Base-by-base conservation (phyloP, 352 stramenopile species). In the Globisporangium middletonii region DNA sequence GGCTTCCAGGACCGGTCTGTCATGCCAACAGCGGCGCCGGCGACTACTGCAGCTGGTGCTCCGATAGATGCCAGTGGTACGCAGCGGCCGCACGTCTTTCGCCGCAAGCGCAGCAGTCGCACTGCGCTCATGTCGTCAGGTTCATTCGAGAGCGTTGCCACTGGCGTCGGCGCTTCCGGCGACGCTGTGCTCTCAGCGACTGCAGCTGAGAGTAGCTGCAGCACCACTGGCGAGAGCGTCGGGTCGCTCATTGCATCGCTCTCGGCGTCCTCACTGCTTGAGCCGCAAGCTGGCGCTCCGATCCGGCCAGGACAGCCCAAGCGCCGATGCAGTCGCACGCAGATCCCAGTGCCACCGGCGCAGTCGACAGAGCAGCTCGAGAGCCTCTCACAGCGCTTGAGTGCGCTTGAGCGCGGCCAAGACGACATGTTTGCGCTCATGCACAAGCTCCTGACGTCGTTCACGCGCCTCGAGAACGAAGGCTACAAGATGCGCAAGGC, bases 1-100 rank as follows among this genome's bases (percentile, higher is more conserved):
- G 53, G 53, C 44, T 46, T 59, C 30, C 53, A 59, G 30, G 51
- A 57, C 16, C 38, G 51, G 6, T 12, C 33, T 12, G 33, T 38
- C 33, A 38, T 38, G 33, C 33, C 33, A 38, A 8, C 12, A 8
- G 7, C 33, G 33, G 12, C 19, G 19, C 26, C 23, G 28, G 26
- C 38, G 26, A n/a, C n/a, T n/a, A 26, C 37, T 28, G 26, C 33
- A 4, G 2, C 23, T 49, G 23, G 11, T 44, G 38, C 33, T 9
- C 12, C 33, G 7, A 38, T 38, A 8, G 33, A 38, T 8, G 33
- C 33, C 33, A 38, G 38, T 44, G 16, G 38, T 13, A 44, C 1
- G 1, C 13, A n/a, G 13, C 13, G 16, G 9, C n/a, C 38, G 38
- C 38, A n/a, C 38, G 12, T 44, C 38, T 41, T 57, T 26, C 16